Evolutionary conservation across 1,139 yeast genomes (phyloP), one percentile per base, ranked within the genome.

Genomic region (Sugiyamaella novakii): DNA sequence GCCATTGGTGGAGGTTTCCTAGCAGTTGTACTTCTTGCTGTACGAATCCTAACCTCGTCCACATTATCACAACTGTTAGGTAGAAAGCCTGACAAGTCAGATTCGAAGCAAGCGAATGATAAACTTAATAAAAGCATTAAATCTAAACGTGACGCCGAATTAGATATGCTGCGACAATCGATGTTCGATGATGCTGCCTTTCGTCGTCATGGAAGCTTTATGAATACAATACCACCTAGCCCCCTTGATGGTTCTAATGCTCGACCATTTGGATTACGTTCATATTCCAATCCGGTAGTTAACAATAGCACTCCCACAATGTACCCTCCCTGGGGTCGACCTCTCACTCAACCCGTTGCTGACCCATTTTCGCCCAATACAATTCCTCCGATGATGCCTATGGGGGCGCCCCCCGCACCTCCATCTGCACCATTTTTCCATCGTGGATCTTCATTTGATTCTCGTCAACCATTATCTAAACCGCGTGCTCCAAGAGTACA

Each of bases 1-100:
- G 50, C 54, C 3, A 28, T 46, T 11, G 46, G 47, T 2, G 51
- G 47, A 28, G 54, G 54, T 2, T 38, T 43, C 5, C 24, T 50
- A 6, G 56, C 54, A 3, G 43, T 47, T 10, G 25, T 45, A 5
- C 42, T 54, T 27, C 41, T 54, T 21, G 34, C 36, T 4, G 28
- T 50, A 33, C 49, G 53, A n/a, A 35, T 51, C 14, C 40, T 46
- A 12, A 46, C 50, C 18, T 51, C 52, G 4, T 35, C 37, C 14
- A 40, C 36, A 11, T 27, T 46, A 1, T 18, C 40, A 27, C 14
- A 10, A 36, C 17, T n/a, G 14, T 5, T 5, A 5, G 14, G 6
- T 8, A 28, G 8, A 8, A 22, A 22, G 8, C 5, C 25, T 22
- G 25, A 22, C 25, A 22, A 22, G 25, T 8, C n/a, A 5, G 14